Conservation (phyloP, 225 moss, liverwort and hornwort genomes). For the Bryum argenteum region DNA sequence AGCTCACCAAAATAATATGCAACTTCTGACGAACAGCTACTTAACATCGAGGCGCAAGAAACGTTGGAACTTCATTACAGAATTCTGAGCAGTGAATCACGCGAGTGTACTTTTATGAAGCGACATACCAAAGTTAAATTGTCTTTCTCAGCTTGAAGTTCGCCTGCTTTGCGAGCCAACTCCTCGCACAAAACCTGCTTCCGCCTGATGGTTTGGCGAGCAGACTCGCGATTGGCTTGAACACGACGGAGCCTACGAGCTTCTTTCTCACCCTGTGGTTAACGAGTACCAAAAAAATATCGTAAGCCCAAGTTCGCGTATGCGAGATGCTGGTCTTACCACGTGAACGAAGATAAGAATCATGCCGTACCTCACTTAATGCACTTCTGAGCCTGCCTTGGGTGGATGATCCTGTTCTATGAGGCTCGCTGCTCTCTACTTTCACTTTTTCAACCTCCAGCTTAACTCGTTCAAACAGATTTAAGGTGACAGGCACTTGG, state of each 20-base stretch:
- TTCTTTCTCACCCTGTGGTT: conserved; percentile 56
- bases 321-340: not conserved
- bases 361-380: conserved; percentile 51
- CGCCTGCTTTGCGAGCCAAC: conserved; percentile 66
- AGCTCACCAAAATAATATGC: not conserved
- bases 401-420: conserved; percentile 46
- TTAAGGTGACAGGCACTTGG: conserved; percentile 50
- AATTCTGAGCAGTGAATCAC: no score
- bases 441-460: conserved; percentile 45
- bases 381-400: conserved; percentile 53
- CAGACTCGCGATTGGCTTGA: conserved; percentile 70
- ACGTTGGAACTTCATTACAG: no score
- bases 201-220: conserved; percentile 76
- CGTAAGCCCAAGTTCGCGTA: not conserved
- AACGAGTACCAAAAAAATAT: not conserved
- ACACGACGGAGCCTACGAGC: conserved; percentile 64
- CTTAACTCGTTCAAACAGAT: conserved; percentile 56
- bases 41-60: no score
- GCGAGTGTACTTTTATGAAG: not conserved
- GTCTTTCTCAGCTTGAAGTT: conserved; percentile 69
- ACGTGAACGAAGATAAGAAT: not conserved
- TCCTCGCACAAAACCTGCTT: conserved; percentile 97
- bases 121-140: conserved; percentile 56
- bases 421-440: conserved; percentile 40
- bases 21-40: not conserved